These are phyloP conservation scores for Arbutus unedo DNA, from an alignment of 148 eudicot species.

Conservation along the genomic window DNA sequence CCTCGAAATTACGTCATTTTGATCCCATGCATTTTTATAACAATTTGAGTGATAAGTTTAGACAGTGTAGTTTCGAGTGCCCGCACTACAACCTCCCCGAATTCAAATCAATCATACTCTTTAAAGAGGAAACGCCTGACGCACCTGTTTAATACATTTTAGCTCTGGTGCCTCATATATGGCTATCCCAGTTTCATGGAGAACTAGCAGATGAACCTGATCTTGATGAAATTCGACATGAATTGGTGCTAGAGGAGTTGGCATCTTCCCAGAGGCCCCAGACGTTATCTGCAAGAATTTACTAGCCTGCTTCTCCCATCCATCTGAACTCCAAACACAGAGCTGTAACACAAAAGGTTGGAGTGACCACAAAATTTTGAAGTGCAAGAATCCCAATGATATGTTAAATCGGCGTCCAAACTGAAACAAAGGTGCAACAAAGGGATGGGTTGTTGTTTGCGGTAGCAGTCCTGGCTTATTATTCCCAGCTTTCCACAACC, in stretches of 20 bases:
- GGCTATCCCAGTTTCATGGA: constrained; percentile 65
- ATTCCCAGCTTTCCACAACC: no score
- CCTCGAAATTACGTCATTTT: no score
- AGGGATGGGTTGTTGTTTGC: neutral
- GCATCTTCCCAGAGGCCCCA: constrained; percentile 31
- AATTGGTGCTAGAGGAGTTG: constrained; percentile 41
- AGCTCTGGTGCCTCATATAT: constrained; percentile 54
- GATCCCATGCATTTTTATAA: no score
- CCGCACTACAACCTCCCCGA: no score
- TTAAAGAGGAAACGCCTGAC: no score
- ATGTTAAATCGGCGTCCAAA: neutral
- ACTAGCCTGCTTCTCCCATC: constrained; percentile 55
- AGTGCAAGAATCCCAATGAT: neutral
- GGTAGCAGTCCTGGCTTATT: no score
- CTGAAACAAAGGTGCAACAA: neutral
- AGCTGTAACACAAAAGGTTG: constrained; percentile 30
- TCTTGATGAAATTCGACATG: constrained; percentile 64
- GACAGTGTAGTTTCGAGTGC: no score
- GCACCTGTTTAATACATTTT: constrained; percentile 54
- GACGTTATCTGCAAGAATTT: constrained; percentile 51
- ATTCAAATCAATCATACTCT: no score
- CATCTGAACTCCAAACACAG: constrained; percentile 54
- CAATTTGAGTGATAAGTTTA: no score
- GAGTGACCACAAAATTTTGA: neutral
- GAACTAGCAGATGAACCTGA: constrained; percentile 52